Evolutionary conservation across 1,284 basidiomycete genomes (phyloP), one percentile per base, ranked within the genome.

Genomic region (Naganishia liquefaciens): DNA sequence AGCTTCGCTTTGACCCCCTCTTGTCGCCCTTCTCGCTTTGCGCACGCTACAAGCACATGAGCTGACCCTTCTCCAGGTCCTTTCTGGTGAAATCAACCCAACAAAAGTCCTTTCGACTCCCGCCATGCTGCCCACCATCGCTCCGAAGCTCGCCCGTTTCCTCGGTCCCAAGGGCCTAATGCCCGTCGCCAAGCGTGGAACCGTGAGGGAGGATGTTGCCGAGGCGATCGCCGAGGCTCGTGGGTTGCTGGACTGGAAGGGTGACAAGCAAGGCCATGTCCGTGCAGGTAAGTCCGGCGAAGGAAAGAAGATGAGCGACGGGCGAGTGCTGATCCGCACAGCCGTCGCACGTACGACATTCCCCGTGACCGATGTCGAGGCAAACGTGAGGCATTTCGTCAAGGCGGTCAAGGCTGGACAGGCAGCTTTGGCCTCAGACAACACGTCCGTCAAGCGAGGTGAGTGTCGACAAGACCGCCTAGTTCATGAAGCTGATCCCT

Each of bases 111-210:
- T 99, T 27, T 89, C 88, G 60, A 93, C 91, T 0, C 86, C 90
- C 4, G 83, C 85, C 19, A 84, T 97, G 72, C 85, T 96, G 64
- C 85, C 87, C 30, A 80, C 85, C 39, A 90, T 98, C 67, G 87
- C 89, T 27, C 86, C 88, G 15, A 85, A 85, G 71, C 83, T 98
- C 7, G 94, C 93, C 39, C 87, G 94, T 70, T 86, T 91, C 66
- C 84, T 99, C 28, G 96, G 95, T 74, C 94, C 93, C 47, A 87
- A 91, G 67, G 94, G 94, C 68, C 80, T 99, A 61, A 98, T 99
- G 93, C 95, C 95, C 17, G 91, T 90, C 9, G 89, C 89, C 68
- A 88, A 94, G 78, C 85, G 95, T 69, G 95, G 95, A 3, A 96
- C 94, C 0, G 95, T 98, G 9, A 91, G 90, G 0, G 88, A 92